Evolutionary conservation across 1,284 basidiomycete species (phyloP).

Genomic region (Moniliella sp.): DNA sequence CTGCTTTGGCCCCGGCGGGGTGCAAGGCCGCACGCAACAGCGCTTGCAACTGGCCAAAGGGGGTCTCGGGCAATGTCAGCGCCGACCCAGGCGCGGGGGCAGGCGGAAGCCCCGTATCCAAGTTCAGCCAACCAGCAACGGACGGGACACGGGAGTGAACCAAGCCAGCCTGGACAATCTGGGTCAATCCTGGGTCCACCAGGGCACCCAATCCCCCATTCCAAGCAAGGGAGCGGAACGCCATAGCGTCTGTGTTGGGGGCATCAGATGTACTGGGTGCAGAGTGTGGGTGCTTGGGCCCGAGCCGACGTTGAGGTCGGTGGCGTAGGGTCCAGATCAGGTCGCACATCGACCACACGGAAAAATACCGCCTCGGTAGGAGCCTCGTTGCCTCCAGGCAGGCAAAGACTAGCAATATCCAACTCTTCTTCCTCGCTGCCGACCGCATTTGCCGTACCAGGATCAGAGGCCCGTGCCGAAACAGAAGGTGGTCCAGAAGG

Average conservation of each 20-base stretch:
- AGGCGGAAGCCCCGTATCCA: slow-evolving; percentile 8
- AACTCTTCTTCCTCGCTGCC: not conserved
- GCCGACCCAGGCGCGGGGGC: slow-evolving; percentile 1
- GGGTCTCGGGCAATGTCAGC: slow-evolving; percentile 7
- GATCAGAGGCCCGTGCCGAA: slow-evolving; percentile 57
- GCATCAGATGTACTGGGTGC: not conserved
- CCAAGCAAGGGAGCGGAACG: slow-evolving; percentile 10
- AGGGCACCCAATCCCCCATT: slow-evolving; percentile 62
- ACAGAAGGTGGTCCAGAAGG: slow-evolving; percentile 47
- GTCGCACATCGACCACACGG: not conserved
- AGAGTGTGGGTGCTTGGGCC: no score
- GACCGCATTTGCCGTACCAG: no score
- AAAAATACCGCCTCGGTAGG: slow-evolving; percentile 5
- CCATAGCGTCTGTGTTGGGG: slow-evolving; percentile 5
- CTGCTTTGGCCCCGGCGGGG: slow-evolving; percentile 11
- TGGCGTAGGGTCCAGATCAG: slow-evolving; percentile 1
- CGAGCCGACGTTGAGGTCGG: no score
- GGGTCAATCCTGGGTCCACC: slow-evolving; percentile 52
- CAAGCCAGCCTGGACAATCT: slow-evolving; percentile 56
- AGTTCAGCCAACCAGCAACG: slow-evolving; percentile 41
- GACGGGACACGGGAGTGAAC: slow-evolving; percentile 50
- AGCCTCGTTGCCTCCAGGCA: slow-evolving; percentile 36
- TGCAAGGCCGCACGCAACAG: slow-evolving; percentile 22
- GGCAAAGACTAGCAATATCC: not conserved
- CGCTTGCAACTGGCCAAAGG: slow-evolving; percentile 8